Percentiles rank a stretch among this genome's conserved stretches.
Evolutionary conservation across 495 filamentous ascomycete species (phyloP).

Genomic region (Bacidia rubella): DNA sequence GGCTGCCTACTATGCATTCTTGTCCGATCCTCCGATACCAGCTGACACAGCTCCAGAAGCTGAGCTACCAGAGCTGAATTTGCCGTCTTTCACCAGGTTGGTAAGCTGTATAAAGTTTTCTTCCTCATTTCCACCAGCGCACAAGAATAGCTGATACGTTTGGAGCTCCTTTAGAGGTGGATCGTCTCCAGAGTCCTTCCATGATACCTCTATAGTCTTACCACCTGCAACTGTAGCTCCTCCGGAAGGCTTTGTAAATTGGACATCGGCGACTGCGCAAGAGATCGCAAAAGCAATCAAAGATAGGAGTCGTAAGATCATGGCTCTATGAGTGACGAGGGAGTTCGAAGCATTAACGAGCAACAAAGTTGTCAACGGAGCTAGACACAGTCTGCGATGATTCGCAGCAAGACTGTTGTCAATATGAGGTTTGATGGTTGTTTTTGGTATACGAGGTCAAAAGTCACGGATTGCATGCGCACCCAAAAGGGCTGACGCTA

Average conservation of each 20-base stretch:
- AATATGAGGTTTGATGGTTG: no score
- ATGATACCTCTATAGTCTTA: conserved; percentile 39
- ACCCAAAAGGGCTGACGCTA: no score
- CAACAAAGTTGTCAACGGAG: neutral
- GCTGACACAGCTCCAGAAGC: conserved; percentile 38
- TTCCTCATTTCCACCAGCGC: conserved; percentile 45
- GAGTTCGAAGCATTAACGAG: neutral
- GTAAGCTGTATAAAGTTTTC: conserved; percentile 31
- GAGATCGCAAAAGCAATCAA: conserved; percentile 31
- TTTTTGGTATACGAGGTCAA: no score
- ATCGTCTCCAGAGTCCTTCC: conserved; percentile 41
- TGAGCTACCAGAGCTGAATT: conserved; percentile 37
- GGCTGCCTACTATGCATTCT: conserved; percentile 48
- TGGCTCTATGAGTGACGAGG: conserved; percentile 4
- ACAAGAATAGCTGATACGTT: conserved; percentile 48
- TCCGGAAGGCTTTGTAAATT: conserved; percentile 39
- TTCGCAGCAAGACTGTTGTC: no score
- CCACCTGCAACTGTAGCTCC: conserved; percentile 34
- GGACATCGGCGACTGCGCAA: conserved; percentile 39
- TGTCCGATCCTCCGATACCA: conserved; percentile 32
- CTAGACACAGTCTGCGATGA: no score
- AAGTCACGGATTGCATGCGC: no score
- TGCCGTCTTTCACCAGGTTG: conserved; percentile 25
- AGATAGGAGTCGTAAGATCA: conserved; percentile 25
- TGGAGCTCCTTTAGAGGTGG: conserved; percentile 38